These are phyloP conservation scores for Eucalyptus rudis DNA, from an alignment of 345 rosid genomes.

Conservation along the genomic window DNA sequence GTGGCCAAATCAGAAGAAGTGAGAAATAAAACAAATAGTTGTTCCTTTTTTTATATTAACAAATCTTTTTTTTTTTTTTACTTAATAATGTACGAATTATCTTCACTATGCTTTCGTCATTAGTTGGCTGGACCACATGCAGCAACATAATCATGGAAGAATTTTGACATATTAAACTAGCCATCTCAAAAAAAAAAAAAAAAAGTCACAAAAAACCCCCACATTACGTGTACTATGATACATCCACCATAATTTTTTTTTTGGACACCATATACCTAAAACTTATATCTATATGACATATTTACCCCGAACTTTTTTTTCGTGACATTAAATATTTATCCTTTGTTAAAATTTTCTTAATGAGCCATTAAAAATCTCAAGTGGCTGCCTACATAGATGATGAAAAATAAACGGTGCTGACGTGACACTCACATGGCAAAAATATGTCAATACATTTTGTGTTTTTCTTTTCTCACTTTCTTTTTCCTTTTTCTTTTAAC, in stretches of 20 bases:
- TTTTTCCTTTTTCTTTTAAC: too few relatives aligned
- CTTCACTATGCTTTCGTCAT: background rate
- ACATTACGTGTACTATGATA: background rate
- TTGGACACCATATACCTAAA: background rate
- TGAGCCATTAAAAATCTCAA: too few relatives aligned
- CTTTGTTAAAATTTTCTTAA: too few relatives aligned
- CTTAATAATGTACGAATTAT: background rate
- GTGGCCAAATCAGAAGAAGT: background rate
- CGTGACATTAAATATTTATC: too few relatives aligned
- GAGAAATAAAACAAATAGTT: background rate
- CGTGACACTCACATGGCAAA: too few relatives aligned
- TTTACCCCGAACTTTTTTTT: rapidly evolving
- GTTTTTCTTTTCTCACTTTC: too few relatives aligned
- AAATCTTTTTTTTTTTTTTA: background rate
- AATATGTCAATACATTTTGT: too few relatives aligned
- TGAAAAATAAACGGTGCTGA: too few relatives aligned
- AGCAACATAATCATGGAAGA: background rate
- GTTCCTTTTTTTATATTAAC: background rate
- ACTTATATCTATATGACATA: too few relatives aligned
- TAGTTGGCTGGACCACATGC: background rate
- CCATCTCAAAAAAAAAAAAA: background rate
- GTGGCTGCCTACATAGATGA: too few relatives aligned
- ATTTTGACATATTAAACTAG: background rate
- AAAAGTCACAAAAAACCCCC: background rate
- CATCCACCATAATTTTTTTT: background rate